A percentile compares a stretch with the other conserved stretches of the same genome.
Evolutionary conservation across 2,329 filamentous ascomycete genomes (phyloP).

Genomic region (Lachnellula arida): DNA sequence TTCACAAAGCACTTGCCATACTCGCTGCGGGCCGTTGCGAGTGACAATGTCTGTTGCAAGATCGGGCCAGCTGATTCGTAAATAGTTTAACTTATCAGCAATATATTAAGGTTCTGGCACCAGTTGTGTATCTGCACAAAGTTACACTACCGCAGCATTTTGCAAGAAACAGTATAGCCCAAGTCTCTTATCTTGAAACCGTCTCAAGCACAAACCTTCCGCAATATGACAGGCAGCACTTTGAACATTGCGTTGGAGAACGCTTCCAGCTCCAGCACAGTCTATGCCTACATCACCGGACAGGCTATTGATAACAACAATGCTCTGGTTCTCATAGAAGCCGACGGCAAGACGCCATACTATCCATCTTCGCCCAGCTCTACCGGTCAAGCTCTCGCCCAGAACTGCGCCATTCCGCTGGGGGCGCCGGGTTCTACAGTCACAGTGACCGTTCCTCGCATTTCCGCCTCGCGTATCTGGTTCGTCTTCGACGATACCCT

Average conservation of each 20-base stretch:
- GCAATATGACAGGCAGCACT: slow-evolving; percentile 12
- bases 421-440: slow-evolving; percentile 56
- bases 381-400: slow-evolving; percentile 46
- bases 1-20: background rate
- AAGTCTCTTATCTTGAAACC: background rate
- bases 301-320: slow-evolving; percentile 55
- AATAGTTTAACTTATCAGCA: background rate
- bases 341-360: slow-evolving; percentile 63
- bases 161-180: background rate
- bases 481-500: slow-evolving; percentile 58
- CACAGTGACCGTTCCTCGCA: slow-evolving; percentile 61
- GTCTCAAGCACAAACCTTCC: background rate
- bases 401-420: slow-evolving; percentile 59
- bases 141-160: background rate
- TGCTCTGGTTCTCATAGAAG: slow-evolving; percentile 55
- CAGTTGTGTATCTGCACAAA: background rate
- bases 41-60: background rate
- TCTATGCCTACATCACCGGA: slow-evolving; percentile 70
- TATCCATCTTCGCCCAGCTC: slow-evolving; percentile 55
- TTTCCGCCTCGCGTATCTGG: slow-evolving; percentile 70
- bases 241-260: slow-evolving; percentile 62
- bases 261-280: slow-evolving; percentile 53
- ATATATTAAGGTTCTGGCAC: background rate
- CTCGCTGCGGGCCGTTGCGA: background rate
- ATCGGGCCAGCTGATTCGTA: background rate